Percentiles rank a stretch among this genome's conserved stretches.
These are phyloP conservation scores for Aegilops speltoides DNA, from an alignment of 176 grass and related monocot genomes.

Conservation along the genomic window DNA sequence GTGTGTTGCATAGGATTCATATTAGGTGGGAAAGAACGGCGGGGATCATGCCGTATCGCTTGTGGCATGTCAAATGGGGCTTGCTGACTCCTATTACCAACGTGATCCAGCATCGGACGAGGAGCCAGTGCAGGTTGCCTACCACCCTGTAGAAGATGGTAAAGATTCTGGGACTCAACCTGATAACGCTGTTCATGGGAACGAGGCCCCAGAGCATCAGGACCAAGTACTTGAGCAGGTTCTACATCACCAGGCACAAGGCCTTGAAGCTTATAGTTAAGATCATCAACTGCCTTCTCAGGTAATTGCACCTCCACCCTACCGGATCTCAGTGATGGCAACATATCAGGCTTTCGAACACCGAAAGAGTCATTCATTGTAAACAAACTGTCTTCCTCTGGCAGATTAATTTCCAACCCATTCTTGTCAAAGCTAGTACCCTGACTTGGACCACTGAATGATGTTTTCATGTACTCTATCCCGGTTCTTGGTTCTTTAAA, in stretches of 20 bases:
- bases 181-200: slow-evolving; percentile 29
- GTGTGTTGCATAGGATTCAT: slow-evolving; percentile 51
- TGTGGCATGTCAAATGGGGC: slow-evolving; percentile 47
- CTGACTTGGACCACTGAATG: slow-evolving; percentile 24
- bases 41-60: slow-evolving; percentile 51
- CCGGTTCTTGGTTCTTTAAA: slow-evolving; percentile 21
- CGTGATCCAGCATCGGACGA: slow-evolving; percentile 45
- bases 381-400: slow-evolving; percentile 92
- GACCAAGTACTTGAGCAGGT: slow-evolving; percentile 37
- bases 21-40: slow-evolving; percentile 55
- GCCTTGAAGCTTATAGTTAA: slow-evolving; percentile 62
- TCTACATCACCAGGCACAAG: slow-evolving; percentile 54
- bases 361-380: slow-evolving; percentile 51
- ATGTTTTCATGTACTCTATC: slow-evolving; percentile 27
- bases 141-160: slow-evolving; percentile 65
- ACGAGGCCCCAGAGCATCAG: slow-evolving; percentile 43
- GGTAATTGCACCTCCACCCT: slow-evolving; percentile 46
- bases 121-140: slow-evolving; percentile 49
- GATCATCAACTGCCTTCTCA: slow-evolving; percentile 38
- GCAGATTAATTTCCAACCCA: slow-evolving; percentile 59
- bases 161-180: slow-evolving; percentile 47
- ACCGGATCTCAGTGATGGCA: slow-evolving; percentile 43
- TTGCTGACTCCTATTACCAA: slow-evolving; percentile 57
- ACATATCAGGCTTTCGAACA: slow-evolving; percentile 39
- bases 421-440: slow-evolving; percentile 52